Conservation (phyloP, 805 yeast genomes). For the Scheffersomyces ergatensis region DNA sequence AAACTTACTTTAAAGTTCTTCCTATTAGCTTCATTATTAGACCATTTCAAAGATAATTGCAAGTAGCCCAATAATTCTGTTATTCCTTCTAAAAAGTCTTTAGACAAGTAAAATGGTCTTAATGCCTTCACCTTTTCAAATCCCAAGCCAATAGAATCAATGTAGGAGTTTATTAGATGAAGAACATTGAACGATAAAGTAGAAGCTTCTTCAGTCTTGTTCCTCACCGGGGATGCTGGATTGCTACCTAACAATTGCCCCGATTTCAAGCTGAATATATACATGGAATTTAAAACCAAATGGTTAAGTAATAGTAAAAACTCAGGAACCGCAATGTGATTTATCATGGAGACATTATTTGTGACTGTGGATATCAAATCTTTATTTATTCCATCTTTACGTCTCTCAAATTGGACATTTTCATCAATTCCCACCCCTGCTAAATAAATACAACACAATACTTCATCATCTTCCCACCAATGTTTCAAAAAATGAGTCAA, state of each 20-base stretch:
- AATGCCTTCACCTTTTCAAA: constrained; percentile 20
- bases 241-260: constrained; percentile 32
- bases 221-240: constrained; percentile 28
- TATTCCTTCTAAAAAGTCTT: constrained; percentile 37
- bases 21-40: constrained; percentile 12
- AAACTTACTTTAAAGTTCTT: constrained; percentile 14
- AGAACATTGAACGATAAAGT: constrained; percentile 29
- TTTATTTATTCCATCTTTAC: background rate
- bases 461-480: constrained; percentile 49
- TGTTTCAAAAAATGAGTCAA: constrained; percentile 42
- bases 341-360: constrained; percentile 7
- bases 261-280: constrained; percentile 21
- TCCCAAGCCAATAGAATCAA: constrained; percentile 28
- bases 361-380: constrained; percentile 1
- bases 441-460: constrained; percentile 40
- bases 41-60: constrained; percentile 23
- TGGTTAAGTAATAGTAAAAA: constrained; percentile 36
- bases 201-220: constrained; percentile 11
- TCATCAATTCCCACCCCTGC: constrained; percentile 45
- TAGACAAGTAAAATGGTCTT: constrained; percentile 20
- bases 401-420: background rate
- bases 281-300: constrained; percentile 30
- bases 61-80: constrained; percentile 37
- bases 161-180: constrained; percentile 33
- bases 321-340: constrained; percentile 42